A percentile compares a stretch with the other conserved stretches of the same genome.
Evolutionary conservation across 139 green algal species (phyloP).

Genomic region (Coelastrella sp.): DNA sequence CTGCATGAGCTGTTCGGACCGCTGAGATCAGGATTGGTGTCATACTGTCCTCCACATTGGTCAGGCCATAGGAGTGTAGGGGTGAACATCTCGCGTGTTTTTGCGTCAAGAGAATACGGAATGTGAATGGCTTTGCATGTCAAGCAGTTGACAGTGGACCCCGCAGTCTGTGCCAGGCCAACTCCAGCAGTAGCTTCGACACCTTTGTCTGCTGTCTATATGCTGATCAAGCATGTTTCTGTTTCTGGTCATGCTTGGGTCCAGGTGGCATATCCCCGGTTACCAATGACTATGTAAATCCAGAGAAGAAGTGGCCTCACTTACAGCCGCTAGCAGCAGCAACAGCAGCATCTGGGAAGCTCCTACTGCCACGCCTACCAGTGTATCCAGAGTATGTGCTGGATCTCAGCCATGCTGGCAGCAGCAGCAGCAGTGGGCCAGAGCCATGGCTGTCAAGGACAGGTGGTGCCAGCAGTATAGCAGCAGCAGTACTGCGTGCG

Average conservation of each 20-base stretch:
- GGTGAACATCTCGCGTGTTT: no score
- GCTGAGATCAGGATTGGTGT: no score
- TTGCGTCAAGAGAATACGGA: no score
- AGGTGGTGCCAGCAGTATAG: conserved; percentile 55
- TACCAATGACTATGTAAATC: conserved; percentile 91
- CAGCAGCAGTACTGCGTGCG: conserved; percentile 54
- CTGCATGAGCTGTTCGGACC: no score
- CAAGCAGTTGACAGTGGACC: no score
- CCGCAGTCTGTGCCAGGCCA: no score
- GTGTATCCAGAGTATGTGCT: conserved; percentile 79
- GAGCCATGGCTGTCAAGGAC: conserved; percentile 60
- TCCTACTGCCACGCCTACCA: conserved; percentile 84
- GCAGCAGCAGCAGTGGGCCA: conserved; percentile 21
- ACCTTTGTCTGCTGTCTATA: not conserved
- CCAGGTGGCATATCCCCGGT: conserved; percentile 85
- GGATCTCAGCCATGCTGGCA: conserved; percentile 10
- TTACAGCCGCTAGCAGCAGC: conserved; percentile 73
- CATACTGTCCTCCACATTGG: no score
- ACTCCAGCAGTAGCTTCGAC: no score
- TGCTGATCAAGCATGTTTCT: not conserved
- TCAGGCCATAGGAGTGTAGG: no score
- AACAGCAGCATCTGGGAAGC: conserved; percentile 70
- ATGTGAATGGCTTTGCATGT: no score
- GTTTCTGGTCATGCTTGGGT: not conserved
- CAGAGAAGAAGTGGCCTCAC: conserved; percentile 86